Evolutionary conservation across 495 filamentous ascomycete species (phyloP).

Genomic region (Aspergillus sclerotioniger): DNA sequence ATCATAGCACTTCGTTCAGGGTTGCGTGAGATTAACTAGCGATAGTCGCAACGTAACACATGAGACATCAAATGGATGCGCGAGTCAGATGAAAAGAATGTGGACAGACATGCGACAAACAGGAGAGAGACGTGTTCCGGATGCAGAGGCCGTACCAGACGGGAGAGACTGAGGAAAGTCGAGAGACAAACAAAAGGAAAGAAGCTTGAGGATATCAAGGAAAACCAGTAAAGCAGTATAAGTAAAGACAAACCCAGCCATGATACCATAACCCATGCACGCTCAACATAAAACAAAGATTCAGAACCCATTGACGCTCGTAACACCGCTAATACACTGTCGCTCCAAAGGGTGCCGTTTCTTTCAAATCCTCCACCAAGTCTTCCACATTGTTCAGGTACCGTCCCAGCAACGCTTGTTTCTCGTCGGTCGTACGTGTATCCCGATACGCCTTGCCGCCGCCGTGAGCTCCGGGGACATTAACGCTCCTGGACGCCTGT

Average conservation of each 20-base stretch:
- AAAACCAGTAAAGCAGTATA: constrained; percentile 17
- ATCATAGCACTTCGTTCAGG: not conserved
- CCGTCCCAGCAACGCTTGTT: constrained; percentile 75
- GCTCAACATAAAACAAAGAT: constrained; percentile 21
- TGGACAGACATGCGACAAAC: not conserved
- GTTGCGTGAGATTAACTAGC: not conserved
- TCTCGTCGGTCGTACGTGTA: constrained; percentile 78
- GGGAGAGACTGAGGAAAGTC: constrained; percentile 10
- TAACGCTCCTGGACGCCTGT: constrained; percentile 37
- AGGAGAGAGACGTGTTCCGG: not conserved
- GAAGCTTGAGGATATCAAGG: constrained; percentile 9
- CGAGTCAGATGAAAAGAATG: not conserved
- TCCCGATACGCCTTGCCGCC: constrained; percentile 37
- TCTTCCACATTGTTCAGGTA: constrained; percentile 90
- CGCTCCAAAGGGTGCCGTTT: constrained; percentile 58
- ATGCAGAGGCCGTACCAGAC: constrained; percentile 20
- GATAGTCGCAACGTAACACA: constrained; percentile 13
- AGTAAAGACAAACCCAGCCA: constrained; percentile 15
- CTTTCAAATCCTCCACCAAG: constrained; percentile 83
- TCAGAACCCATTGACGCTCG: constrained; percentile 12
- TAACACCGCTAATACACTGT: constrained; percentile 36
- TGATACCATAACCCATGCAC: constrained; percentile 21
- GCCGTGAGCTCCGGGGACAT: constrained; percentile 34
- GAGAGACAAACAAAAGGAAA: constrained; percentile 12
- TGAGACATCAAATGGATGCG: constrained; percentile 10